Percentiles rank a stretch among this genome's conserved stretches.
These are phyloP conservation scores for Petunia secreta DNA, from an alignment of 257 asterid genomes.

Conservation along the genomic window DNA sequence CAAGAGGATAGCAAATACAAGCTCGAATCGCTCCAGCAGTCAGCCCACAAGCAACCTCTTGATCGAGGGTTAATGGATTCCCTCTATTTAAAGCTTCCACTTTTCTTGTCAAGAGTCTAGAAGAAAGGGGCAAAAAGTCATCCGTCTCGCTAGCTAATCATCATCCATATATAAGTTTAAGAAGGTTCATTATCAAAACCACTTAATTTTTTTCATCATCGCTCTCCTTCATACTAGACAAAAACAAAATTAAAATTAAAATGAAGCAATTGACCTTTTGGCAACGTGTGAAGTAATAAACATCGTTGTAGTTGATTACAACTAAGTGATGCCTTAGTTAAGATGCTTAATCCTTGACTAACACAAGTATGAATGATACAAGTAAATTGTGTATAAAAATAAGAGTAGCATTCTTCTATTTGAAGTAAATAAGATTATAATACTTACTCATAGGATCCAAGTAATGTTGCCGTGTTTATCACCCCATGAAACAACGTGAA, in stretches of 20 bases:
- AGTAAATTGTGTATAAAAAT: no score
- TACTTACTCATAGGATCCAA: constrained; percentile 13
- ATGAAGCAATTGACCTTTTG: no score
- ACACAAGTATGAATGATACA: no score
- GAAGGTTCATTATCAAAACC: no score
- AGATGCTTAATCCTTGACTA: no score
- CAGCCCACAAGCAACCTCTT: constrained; percentile 28
- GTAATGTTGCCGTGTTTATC: not conserved
- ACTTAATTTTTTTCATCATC: no score
- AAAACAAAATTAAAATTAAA: no score
- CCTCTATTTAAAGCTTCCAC: constrained; percentile 24
- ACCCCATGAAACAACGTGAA: not conserved
- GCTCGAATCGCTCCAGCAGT: constrained; percentile 24
- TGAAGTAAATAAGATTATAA: not conserved
- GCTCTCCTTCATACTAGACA: no score
- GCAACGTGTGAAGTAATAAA: no score
- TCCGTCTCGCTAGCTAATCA: not conserved
- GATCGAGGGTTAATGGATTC: constrained; percentile 26
- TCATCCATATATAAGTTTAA: not conserved
- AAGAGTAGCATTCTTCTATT: no score
- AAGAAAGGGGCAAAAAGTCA: not conserved
- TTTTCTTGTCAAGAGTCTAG: constrained; percentile 22
- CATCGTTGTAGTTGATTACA: no score
- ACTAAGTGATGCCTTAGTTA: no score
- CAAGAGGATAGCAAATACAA: constrained; percentile 15